phyloP scores from a whole-genome alignment of 2,329 filamentous ascomycete genomes.

The Aspergillus amoenus region DNA sequence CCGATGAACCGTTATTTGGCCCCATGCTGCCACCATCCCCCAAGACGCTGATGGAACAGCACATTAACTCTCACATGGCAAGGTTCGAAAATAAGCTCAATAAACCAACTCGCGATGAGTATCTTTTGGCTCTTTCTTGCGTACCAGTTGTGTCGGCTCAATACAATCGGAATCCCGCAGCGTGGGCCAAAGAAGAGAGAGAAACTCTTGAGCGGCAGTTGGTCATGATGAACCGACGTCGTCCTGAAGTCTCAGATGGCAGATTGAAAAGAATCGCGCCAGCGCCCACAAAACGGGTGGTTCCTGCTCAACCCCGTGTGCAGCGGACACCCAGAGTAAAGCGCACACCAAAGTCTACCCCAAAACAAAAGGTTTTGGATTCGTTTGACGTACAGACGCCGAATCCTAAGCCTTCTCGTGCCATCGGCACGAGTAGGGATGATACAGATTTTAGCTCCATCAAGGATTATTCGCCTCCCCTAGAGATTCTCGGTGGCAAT shows the following conservation, averaged over 20 bases:
- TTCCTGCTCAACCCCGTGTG: constrained; percentile 27
- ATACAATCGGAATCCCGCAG: constrained; percentile 46
- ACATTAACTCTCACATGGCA: constrained; percentile 44
- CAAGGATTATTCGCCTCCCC: constrained; percentile 70
- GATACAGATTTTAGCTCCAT: constrained; percentile 77
- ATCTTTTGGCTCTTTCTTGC: constrained; percentile 44
- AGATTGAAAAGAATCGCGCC: constrained; percentile 44
- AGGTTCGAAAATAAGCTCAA: constrained; percentile 42
- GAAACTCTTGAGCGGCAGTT: constrained; percentile 43
- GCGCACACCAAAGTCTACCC: constrained; percentile 43
- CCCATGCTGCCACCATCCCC: constrained; percentile 33
- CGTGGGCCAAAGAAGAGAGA: constrained; percentile 44
- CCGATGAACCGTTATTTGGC: constrained; percentile 44
- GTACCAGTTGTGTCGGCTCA: constrained; percentile 42
- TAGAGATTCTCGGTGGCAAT: constrained; percentile 64
- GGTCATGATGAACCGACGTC: constrained; percentile 41
- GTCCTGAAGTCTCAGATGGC: constrained; percentile 27
- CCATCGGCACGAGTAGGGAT: constrained; percentile 65
- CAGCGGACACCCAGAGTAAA: constrained; percentile 35
- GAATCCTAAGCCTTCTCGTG: constrained; percentile 44
- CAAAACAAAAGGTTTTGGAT: constrained; percentile 39
- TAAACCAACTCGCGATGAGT: constrained; percentile 46
- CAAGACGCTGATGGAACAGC: constrained; percentile 42
- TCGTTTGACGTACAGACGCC: constrained; percentile 37
- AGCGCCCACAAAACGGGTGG: constrained; percentile 33